A percentile compares a stretch with the other conserved stretches of the same genome.
These are phyloP conservation scores for Aspergillus sclerotioniger DNA, from an alignment of 495 filamentous ascomycete species.

Conservation along the genomic window DNA sequence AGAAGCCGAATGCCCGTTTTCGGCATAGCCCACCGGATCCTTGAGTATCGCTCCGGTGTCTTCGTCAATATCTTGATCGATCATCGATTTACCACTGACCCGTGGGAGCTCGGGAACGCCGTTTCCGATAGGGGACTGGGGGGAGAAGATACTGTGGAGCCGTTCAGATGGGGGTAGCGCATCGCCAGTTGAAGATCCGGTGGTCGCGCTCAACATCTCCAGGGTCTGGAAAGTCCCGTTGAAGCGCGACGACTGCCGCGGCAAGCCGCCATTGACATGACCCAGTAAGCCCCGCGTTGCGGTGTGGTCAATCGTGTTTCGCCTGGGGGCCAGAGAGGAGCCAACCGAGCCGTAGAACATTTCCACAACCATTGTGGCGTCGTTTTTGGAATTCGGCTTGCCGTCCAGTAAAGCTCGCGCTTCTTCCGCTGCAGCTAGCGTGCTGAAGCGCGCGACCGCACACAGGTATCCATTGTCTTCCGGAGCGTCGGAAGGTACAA, in stretches of 20 bases:
- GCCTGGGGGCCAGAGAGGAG: conserved; percentile 40
- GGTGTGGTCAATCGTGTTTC: conserved; percentile 62
- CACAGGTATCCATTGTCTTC: conserved; percentile 71
- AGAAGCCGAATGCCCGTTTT: conserved; percentile 61
- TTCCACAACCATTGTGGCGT: conserved; percentile 78
- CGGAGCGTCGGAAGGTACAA: conserved; percentile 61
- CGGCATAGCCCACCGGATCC: conserved; percentile 79
- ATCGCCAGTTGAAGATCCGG: conserved; percentile 50
- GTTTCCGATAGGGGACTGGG: conserved; percentile 79
- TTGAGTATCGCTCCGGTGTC: conserved; percentile 82
- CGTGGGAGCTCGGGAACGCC: conserved; percentile 67
- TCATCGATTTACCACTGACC: conserved; percentile 77
- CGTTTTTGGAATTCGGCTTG: conserved; percentile 71
- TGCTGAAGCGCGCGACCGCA: conserved; percentile 74
- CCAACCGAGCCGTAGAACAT: conserved; percentile 53
- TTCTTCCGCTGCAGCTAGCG: conserved; percentile 69
- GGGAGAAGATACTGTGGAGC: conserved; percentile 75
- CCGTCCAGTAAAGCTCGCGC: conserved; percentile 75
- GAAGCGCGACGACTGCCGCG: conserved; percentile 73
- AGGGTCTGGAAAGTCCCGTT: conserved; percentile 73
- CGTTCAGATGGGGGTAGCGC: conserved; percentile 61
- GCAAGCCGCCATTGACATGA: conserved; percentile 53
- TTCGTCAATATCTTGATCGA: conserved; percentile 81
- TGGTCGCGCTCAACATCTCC: conserved; percentile 67
- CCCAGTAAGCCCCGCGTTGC: conserved; percentile 48